Base-by-base conservation (phyloP, 202 grass and related monocot species). In the Panicum hallii region DNA sequence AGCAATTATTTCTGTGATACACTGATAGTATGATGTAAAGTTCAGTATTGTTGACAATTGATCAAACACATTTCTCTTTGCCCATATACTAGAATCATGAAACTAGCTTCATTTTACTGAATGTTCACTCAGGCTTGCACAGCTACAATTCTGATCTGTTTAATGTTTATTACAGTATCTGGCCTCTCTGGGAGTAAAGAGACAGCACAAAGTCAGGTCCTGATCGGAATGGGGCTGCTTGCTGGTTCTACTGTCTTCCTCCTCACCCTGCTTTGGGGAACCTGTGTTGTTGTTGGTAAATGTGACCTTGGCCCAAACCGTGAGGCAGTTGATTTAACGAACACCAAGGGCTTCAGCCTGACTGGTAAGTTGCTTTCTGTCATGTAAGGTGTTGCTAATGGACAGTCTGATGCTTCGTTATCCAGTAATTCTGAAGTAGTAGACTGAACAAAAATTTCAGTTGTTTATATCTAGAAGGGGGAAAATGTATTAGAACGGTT, bases 191-290 rank as follows among this genome's bases (percentile, higher is more conserved):
- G 97, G 80, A 99, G 74, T 69, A 97, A 86, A 88, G 97, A 97
- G 78, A 94, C 88, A 0, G 97, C 97, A 10, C 97, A 99, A 80
- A 96, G 90, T 84, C 97, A 99, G 82, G 97, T 99, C 65, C 81
- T 94, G 6, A 91, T 99, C 22, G 97, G 97, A 44, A 99, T 96
- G 93, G 97, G 97, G 53, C 85, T 99, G 75, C 97, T 99, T 80
- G 91, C 97, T 75, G 97, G 97, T 60, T 99, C 97, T 28, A 99
- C 97, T 0, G 90, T 99, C 67, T 92, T 99, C 85, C 97, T 99
- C 78, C 41, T 99, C 26, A 99, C 97, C 20, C n/a, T 99, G 46
- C 93, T 99, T 30, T 99, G 97, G 97, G 97, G 97, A 86, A 93
- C 93, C 73, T 99, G 97, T 87, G 63, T 99, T 14, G 69, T 99